These are phyloP conservation scores for Scortechinia acanthostroma DNA, from an alignment of 2,329 filamentous ascomycete genomes.

Conservation along the genomic window DNA sequence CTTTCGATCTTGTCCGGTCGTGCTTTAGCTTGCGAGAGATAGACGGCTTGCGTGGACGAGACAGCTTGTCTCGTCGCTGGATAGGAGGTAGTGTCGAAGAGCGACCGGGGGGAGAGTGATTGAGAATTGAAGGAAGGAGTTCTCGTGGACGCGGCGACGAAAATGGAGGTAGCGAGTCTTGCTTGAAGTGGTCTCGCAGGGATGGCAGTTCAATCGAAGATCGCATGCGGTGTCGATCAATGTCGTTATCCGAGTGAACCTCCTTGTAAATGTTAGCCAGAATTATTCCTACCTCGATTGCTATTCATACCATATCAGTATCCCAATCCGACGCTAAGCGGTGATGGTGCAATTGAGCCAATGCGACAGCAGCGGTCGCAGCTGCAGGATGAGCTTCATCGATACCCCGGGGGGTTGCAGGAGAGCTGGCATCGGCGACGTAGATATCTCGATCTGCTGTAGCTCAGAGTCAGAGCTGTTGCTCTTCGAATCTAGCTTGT, in stretches of 20 bases:
- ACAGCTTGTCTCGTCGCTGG: slow-evolving; percentile 65
- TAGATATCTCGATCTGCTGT: neutral
- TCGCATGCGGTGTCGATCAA: neutral
- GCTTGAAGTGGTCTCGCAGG: slow-evolving; percentile 43
- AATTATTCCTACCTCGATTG: too few species aligned
- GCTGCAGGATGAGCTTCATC: slow-evolving; percentile 57
- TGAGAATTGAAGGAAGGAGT: slow-evolving; percentile 74
- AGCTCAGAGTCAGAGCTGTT: neutral
- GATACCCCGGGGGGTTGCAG: neutral
- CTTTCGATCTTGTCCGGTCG: slow-evolving; percentile 69
- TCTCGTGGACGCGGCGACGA: slow-evolving; percentile 51
- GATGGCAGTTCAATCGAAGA: slow-evolving; percentile 64
- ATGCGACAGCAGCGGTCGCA: slow-evolving; percentile 74
- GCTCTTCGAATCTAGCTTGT: neutral
- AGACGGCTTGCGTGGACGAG: slow-evolving; percentile 76
- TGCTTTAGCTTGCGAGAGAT: slow-evolving; percentile 72
- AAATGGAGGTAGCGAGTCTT: slow-evolving; percentile 51
- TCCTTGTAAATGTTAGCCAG: neutral
- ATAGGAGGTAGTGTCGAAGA: slow-evolving; percentile 83
- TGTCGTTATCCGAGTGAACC: neutral
- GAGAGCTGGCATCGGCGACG: neutral
- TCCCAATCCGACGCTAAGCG: slow-evolving; percentile 73
- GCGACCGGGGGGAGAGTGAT: slow-evolving; percentile 75
- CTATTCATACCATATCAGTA: slow-evolving; percentile 56
- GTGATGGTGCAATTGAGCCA: slow-evolving; percentile 72